Percentiles rank a stretch among this genome's conserved stretches.
Evolutionary conservation across 78 protist species (phyloP).

Genomic region (Trichosphaerium sp.): DNA sequence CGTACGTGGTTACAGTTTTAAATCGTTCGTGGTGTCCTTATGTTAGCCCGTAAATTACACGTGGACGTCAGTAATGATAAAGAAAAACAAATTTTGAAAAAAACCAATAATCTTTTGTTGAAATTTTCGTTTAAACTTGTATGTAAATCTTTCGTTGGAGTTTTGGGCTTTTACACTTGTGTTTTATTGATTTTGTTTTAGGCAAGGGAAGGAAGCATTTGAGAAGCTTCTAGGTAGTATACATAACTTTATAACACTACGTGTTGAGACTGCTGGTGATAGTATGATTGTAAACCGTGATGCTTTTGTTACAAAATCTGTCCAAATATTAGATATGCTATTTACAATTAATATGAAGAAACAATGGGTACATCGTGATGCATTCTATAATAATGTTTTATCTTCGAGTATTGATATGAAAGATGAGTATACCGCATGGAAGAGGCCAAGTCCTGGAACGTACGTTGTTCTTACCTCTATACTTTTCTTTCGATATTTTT

Average conservation of each 20-base stretch:
- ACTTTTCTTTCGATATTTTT: background rate
- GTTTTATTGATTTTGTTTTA: no score
- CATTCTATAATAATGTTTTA: conserved; percentile 43
- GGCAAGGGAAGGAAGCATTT: background rate
- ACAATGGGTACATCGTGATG: conserved; percentile 10
- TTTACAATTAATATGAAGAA: conserved; percentile 20
- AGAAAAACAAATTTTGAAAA: no score
- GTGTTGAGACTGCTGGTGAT: background rate
- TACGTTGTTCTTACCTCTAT: background rate
- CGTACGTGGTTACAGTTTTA: no score
- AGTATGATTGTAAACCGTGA: background rate
- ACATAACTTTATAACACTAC: background rate
- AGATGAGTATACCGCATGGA: conserved; percentile 9
- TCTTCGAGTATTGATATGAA: conserved; percentile 15
- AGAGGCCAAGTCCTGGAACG: background rate
- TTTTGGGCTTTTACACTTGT: no score
- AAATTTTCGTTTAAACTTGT: no score
- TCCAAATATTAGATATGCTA: background rate
- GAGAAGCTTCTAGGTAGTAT: background rate
- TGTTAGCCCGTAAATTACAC: no score
- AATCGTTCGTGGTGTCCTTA: no score
- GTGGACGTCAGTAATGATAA: no score
- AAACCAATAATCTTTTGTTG: no score
- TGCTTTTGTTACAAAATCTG: background rate
- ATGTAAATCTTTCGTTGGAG: no score